A percentile compares a stretch with the other conserved stretches of the same genome.
phyloP scores from a whole-genome alignment of 1,284 basidiomycete genomes.

The Malassezia cuniculi region DNA sequence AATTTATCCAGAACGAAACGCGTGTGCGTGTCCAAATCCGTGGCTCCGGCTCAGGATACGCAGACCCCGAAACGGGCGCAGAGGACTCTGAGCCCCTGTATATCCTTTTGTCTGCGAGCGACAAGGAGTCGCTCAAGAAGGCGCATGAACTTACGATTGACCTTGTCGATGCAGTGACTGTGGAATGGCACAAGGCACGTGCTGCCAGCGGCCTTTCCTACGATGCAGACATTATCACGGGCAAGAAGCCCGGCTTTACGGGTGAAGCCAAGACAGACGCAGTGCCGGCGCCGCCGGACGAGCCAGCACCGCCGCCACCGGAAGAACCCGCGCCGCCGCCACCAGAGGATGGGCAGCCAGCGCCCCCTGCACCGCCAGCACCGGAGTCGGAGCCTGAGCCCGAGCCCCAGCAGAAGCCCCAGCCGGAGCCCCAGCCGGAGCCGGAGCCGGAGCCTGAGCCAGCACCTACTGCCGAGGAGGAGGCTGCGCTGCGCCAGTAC shows the following conservation, averaged over 20 bases:
- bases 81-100: constrained; percentile 87
- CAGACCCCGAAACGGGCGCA: constrained; percentile 80
- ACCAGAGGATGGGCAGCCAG: constrained; percentile 9
- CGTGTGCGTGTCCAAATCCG: constrained; percentile 96
- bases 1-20: constrained; percentile 94
- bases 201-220: constrained; percentile 15
- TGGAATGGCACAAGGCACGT: constrained; percentile 35
- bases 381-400: background rate
- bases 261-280: constrained; percentile 5
- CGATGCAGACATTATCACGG: constrained; percentile 5
- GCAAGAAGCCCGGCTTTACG: constrained; percentile 6
- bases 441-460: constrained; percentile 2
- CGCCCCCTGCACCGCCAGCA: constrained; percentile 1
- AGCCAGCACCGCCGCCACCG: constrained; percentile 4
- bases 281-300: constrained; percentile 5
- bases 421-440: background rate
- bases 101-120: constrained; percentile 20
- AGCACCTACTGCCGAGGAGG: constrained; percentile 3
- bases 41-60: constrained; percentile 82
- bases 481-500: constrained; percentile 32
- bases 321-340: constrained; percentile 6
- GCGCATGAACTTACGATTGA: constrained; percentile 35
- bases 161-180: constrained; percentile 33
- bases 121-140: constrained; percentile 27
- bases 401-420: constrained; percentile 1